phyloP scores from a whole-genome alignment of 78 protist species.

The Diacronema lutheri region DNA sequence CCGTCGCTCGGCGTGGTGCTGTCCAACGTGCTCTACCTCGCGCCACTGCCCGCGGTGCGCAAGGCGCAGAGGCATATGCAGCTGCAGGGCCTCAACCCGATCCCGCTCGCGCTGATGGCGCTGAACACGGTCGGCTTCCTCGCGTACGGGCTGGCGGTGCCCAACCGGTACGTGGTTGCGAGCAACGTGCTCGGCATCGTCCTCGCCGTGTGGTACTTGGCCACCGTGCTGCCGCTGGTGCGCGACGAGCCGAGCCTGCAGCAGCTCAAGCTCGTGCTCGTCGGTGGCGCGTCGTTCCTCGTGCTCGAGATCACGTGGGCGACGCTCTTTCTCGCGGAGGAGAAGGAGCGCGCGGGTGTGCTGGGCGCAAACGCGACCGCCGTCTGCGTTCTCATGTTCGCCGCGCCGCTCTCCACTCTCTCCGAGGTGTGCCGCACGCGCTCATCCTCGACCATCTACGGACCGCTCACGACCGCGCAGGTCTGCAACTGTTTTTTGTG shows the following conservation, averaged over 20 bases:
- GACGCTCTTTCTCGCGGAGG: background rate
- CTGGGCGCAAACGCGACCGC: background rate
- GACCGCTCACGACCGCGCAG: background rate
- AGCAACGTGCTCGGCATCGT: background rate
- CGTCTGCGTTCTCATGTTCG: background rate
- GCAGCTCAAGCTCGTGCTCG: background rate
- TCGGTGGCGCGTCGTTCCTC: background rate
- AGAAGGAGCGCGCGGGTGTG: background rate
- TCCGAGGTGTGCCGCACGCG: background rate
- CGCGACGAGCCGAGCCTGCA: too few relatives aligned
- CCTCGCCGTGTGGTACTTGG: background rate
- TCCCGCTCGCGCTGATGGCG: background rate
- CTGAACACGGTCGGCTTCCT: background rate
- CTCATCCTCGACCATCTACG: background rate
- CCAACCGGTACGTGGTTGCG: background rate
- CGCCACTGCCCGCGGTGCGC: background rate
- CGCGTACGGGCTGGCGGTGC: background rate
- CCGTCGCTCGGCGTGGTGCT: background rate
- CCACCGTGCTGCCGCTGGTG: background rate
- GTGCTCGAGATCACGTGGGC: too few relatives aligned
- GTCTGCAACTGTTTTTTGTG: background rate
- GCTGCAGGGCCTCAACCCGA: background rate
- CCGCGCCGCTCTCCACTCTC: constrained; percentile 1
- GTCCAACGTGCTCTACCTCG: background rate
- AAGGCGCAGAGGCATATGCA: too few relatives aligned